These are phyloP conservation scores for Brassica hybrid DNA, from an alignment of 441 rosid genomes.

Conservation along the genomic window DNA sequence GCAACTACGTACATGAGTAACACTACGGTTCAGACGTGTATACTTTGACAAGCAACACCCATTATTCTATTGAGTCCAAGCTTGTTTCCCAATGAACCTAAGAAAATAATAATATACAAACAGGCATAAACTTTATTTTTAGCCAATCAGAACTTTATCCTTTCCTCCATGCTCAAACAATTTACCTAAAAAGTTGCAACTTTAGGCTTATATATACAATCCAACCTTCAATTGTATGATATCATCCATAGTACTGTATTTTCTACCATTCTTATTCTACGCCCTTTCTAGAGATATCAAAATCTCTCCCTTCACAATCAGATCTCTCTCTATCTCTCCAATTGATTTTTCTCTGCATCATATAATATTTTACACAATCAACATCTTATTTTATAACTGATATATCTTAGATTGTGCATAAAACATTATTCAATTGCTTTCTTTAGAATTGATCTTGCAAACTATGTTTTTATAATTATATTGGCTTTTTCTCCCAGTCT, in stretches of 20 bases:
- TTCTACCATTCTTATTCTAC: neutral
- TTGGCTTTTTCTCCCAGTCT: neutral
- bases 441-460: neutral
- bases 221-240: neutral
- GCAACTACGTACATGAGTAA: neutral
- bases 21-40: neutral
- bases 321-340: neutral
- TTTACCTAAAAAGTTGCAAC: constrained; percentile 4
- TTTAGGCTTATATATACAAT: constrained; percentile 7
- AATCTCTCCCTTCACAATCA: constrained; percentile 3
- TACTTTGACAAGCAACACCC: neutral
- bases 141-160: constrained; percentile 1
- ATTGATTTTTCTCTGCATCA: neutral
- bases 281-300: constrained; percentile 10
- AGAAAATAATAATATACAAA: constrained; percentile 1
- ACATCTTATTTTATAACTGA: neutral
- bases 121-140: neutral
- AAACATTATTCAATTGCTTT: neutral
- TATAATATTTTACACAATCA: neutral
- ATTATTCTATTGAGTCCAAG: constrained; percentile 2
- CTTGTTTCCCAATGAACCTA: constrained; percentile 3
- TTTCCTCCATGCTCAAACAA: neutral
- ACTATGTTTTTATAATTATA: neutral
- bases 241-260: constrained; percentile 3
- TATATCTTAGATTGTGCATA: neutral